Evolutionary conservation across 2,329 filamentous ascomycete species (phyloP).

Genomic region (Colletotrichum plurivorum): DNA sequence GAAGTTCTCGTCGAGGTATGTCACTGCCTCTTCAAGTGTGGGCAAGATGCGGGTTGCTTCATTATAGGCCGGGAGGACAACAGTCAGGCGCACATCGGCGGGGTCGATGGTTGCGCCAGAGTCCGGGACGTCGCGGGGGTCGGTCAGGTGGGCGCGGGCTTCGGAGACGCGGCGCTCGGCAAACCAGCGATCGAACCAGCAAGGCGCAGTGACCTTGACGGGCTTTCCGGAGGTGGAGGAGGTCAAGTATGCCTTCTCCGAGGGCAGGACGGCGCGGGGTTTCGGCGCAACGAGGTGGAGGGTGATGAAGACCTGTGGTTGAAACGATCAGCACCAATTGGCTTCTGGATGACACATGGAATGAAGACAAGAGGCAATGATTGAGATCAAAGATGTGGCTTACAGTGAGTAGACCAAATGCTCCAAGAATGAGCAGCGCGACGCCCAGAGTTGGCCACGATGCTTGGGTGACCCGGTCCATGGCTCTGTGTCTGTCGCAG

Average conservation of each 20-base stretch:
- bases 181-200: conserved; percentile 87
- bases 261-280: conserved; percentile 79
- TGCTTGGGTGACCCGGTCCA: conserved; percentile 32
- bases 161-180: conserved; percentile 69
- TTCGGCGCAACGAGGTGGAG: conserved; percentile 84
- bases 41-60: conserved; percentile 86
- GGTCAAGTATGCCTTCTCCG: conserved; percentile 89
- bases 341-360: not conserved
- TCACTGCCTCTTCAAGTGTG: conserved; percentile 92
- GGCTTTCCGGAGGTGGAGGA: conserved; percentile 71
- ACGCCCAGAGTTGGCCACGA: conserved; percentile 36
- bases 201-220: conserved; percentile 74
- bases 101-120: conserved; percentile 74
- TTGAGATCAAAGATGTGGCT: not conserved
- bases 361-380: not conserved
- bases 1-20: conserved; percentile 85
- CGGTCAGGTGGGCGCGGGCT: conserved; percentile 49
- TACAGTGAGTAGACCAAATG: conserved; percentile 27
- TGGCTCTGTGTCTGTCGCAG: conserved; percentile 1
- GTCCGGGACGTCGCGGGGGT: conserved; percentile 57
- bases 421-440: conserved; percentile 17
- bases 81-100: conserved; percentile 86
- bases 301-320: conserved; percentile 68
- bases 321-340: conserved; percentile 21
- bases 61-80: conserved; percentile 96